Evolutionary conservation across 1,284 basidiomycete genomes (phyloP).

Genomic region (Porodaedalea pini): DNA sequence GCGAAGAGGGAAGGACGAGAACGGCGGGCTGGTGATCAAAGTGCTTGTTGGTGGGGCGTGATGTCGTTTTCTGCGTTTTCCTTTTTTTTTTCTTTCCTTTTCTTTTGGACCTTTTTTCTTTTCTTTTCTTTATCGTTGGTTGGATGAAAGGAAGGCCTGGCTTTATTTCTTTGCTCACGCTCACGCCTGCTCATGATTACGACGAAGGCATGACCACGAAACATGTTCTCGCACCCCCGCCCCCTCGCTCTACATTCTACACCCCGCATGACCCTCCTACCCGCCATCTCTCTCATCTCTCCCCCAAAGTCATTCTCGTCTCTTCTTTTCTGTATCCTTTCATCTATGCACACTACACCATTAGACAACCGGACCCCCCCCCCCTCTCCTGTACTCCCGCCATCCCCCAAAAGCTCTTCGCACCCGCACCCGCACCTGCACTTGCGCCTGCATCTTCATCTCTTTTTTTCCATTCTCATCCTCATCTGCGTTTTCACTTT

Average conservation of each 20-base stretch:
- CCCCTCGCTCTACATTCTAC: neutral
- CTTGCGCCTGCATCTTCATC: neutral
- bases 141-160: neutral
- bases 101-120: neutral
- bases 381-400: too few species aligned
- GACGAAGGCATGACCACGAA: neutral
- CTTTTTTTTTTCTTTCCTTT: neutral
- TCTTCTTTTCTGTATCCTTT: too few species aligned
- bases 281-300: neutral
- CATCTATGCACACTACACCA: too few species aligned
- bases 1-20: constrained; percentile 68
- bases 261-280: neutral
- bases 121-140: too few species aligned
- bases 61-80: neutral
- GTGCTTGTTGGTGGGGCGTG: constrained; percentile 60
- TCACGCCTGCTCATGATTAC: neutral
- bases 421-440: neutral
- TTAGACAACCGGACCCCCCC: too few species aligned
- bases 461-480: neutral
- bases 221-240: neutral
- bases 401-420: too few species aligned
- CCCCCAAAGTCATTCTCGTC: neutral
- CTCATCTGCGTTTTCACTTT: neutral
- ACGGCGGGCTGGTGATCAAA: constrained; percentile 81
- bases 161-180: neutral